phyloP scores from a whole-genome alignment of 352 stramenopile species.

The Hyaloperonospora brassicae region DNA sequence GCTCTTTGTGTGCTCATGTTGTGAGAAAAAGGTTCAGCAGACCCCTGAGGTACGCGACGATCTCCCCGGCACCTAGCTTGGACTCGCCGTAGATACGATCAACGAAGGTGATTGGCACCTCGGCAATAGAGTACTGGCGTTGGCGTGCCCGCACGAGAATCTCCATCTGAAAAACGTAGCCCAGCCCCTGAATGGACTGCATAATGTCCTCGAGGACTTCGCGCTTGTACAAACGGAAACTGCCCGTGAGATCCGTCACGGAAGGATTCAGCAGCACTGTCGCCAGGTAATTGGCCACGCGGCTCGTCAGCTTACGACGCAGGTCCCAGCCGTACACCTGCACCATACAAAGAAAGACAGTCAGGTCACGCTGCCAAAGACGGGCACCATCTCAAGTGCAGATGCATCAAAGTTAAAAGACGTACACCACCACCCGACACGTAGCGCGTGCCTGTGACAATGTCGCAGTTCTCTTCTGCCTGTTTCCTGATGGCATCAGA shows the following conservation, averaged over 20 bases:
- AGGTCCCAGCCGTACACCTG: constrained; percentile 95
- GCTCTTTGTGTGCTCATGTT: constrained; percentile 49
- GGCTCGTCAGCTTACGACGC: constrained; percentile 93
- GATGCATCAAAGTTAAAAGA: constrained; percentile 1
- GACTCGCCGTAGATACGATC: constrained; percentile 98
- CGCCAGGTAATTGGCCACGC: constrained; percentile 97
- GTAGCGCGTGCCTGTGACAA: constrained; percentile 97
- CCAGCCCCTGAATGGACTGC: constrained; percentile 70
- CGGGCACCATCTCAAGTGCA: neutral
- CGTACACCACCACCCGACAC: constrained; percentile 86
- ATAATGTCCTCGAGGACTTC: constrained; percentile 94
- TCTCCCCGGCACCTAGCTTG: constrained; percentile 96
- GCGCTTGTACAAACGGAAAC: constrained; percentile 95
- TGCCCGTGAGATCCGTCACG: constrained; percentile 94
- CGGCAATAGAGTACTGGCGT: constrained; percentile 86
- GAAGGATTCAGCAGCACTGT: constrained; percentile 92
- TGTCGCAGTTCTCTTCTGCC: constrained; percentile 79
- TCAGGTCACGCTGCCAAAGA: neutral
- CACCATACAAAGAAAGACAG: neutral
- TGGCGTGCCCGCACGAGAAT: constrained; percentile 93
- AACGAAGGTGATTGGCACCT: constrained; percentile 98
- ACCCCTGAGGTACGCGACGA: constrained; percentile 95
- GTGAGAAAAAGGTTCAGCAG: constrained; percentile 94
- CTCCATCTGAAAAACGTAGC: constrained; percentile 99
- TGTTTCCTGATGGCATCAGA: constrained; percentile 44